phyloP scores from a whole-genome alignment of 208 protist species.

The Acanthamoeba sp. region DNA sequence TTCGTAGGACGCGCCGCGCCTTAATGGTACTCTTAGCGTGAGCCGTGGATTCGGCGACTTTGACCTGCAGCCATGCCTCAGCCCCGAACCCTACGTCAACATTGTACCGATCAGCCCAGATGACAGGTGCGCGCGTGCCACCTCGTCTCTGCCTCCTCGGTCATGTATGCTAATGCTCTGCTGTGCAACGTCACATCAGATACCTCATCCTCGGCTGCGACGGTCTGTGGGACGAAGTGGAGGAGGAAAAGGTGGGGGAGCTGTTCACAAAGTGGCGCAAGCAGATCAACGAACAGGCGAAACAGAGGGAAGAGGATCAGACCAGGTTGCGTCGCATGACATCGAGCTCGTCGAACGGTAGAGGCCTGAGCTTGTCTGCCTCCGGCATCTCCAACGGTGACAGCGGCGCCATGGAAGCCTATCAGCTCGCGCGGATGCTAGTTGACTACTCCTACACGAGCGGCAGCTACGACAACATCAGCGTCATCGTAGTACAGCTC shows the following conservation, averaged over 20 bases:
- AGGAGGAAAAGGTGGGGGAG: not conserved
- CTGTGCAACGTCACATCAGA: no score
- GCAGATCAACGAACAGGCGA: constrained; percentile 18
- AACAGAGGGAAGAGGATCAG: not conserved
- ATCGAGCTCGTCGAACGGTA: not conserved
- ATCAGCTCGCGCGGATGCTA: constrained; percentile 7
- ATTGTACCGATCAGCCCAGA: constrained; percentile 32
- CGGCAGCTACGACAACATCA: constrained; percentile 62
- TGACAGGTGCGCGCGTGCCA: not conserved
- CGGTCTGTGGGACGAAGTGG: constrained; percentile 47
- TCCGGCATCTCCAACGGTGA: not conserved
- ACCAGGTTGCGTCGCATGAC: constrained; percentile 2
- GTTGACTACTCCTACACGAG: constrained; percentile 4
- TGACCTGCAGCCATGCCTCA: constrained; percentile 34
- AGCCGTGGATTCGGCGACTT: constrained; percentile 17
- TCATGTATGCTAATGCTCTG: no score
- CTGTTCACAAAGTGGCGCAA: constrained; percentile 20
- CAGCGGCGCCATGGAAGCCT: not conserved
- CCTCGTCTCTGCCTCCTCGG: not conserved
- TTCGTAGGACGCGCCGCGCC: not conserved
- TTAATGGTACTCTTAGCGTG: constrained; percentile 10
- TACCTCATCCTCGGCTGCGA: constrained; percentile 35
- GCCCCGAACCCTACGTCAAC: constrained; percentile 32
- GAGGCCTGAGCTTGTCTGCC: not conserved
- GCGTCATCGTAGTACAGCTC: constrained; percentile 34